Conservation (phyloP, 768 basidiomycete species). For the Lactarius akahatsu region DNA sequence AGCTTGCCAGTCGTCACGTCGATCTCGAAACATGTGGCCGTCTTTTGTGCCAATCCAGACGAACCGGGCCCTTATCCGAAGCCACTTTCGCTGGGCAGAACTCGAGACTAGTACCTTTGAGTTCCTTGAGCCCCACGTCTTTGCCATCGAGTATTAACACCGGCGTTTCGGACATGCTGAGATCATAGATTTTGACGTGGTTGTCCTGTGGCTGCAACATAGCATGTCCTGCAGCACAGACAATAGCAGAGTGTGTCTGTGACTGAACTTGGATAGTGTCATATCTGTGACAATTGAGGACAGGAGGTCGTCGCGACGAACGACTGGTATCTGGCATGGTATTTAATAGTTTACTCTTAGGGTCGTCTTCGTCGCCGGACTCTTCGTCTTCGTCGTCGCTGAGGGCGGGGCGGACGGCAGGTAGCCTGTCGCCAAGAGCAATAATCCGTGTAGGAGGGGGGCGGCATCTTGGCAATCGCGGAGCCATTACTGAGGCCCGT, state of each 20-base stretch:
- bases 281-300: slow-evolving; percentile 36
- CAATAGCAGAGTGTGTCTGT: slow-evolving; percentile 52
- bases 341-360: slow-evolving; percentile 45
- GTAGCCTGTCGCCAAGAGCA: slow-evolving; percentile 65
- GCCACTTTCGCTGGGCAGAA: slow-evolving; percentile 55
- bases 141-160: slow-evolving; percentile 57
- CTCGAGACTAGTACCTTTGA: slow-evolving; percentile 73
- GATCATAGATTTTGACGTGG: slow-evolving; percentile 63
- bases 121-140: slow-evolving; percentile 61
- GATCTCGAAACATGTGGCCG: slow-evolving; percentile 80
- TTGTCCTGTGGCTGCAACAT: slow-evolving; percentile 59
- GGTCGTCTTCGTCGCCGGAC: slow-evolving; percentile 49
- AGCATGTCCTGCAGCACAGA: slow-evolving; percentile 56
- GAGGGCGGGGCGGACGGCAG: slow-evolving; percentile 54
- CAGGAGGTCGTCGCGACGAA: slow-evolving; percentile 57
- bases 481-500: slow-evolving; percentile 12
- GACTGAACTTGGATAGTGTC: slow-evolving; percentile 54
- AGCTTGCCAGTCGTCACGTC: slow-evolving; percentile 64
- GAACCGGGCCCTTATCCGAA: slow-evolving; percentile 56
- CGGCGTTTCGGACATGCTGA: slow-evolving; percentile 48
- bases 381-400: slow-evolving; percentile 43
- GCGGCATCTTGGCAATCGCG: slow-evolving; percentile 44
- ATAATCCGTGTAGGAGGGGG: slow-evolving; percentile 77
- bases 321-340: slow-evolving; percentile 65
- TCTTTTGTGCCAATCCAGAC: slow-evolving; percentile 92